These are phyloP conservation scores for Penicillium sp. DNA, from an alignment of 2,329 filamentous ascomycete species.

Conservation along the genomic window DNA sequence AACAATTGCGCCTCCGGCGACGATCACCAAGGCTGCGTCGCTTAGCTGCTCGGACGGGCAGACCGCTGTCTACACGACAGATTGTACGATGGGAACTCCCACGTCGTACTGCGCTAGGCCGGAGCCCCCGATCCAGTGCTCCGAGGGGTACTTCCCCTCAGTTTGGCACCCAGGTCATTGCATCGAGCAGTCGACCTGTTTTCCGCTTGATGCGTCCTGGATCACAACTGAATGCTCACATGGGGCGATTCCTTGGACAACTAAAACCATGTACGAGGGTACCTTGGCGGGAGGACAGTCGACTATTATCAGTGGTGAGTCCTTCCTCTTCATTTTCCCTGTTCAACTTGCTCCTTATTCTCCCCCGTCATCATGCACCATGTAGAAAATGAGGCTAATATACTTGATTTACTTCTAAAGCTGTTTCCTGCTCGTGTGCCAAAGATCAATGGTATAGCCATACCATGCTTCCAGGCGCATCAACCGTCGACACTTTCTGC, in stretches of 20 bases:
- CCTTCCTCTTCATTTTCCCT: neutral
- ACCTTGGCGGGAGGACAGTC: slow-evolving; percentile 17
- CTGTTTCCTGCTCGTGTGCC: slow-evolving; percentile 22
- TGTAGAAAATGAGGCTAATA: neutral
- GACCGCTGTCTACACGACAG: slow-evolving; percentile 22
- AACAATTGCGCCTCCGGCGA: neutral
- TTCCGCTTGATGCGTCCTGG: slow-evolving; percentile 19
- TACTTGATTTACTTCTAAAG: neutral
- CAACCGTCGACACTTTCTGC: slow-evolving; percentile 19
- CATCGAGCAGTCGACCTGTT: slow-evolving; percentile 20
- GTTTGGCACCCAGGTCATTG: slow-evolving; percentile 27
- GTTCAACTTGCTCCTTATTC: neutral
- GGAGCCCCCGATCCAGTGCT: slow-evolving; percentile 16
- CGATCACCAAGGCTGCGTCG: slow-evolving; percentile 3
- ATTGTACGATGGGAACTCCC: slow-evolving; percentile 24
- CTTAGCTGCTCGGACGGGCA: slow-evolving; percentile 20
- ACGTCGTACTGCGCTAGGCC: slow-evolving; percentile 22
- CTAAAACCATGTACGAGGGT: slow-evolving; percentile 19
- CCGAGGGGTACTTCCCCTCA: slow-evolving; percentile 19
- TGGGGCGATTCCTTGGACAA: slow-evolving; percentile 18
- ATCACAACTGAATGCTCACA: slow-evolving; percentile 24
- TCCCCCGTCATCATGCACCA: too few species aligned
- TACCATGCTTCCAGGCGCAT: slow-evolving; percentile 5
- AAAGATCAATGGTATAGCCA: slow-evolving; percentile 23
- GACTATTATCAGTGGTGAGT: slow-evolving; percentile 20